Percentiles rank a stretch among this genome's conserved stretches.
Conservation (phyloP, 441 rosid genomes). For the Euphorbia celastroides region DNA sequence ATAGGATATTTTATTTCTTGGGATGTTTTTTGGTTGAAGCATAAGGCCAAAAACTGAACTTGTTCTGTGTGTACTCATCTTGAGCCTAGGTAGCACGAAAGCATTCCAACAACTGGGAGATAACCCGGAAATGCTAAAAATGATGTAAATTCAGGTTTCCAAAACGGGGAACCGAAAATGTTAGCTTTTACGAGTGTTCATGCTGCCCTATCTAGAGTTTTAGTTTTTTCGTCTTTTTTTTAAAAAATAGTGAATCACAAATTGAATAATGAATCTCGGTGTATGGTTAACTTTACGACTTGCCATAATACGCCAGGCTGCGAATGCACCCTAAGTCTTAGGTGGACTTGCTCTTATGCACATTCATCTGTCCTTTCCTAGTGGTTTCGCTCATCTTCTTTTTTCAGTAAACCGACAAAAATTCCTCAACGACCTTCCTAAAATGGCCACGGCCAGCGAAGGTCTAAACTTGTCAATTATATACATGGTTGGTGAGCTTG, state of each 20-base stretch:
- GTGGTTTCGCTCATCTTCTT: not conserved
- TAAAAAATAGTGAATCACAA: not conserved
- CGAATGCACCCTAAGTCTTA: conserved; percentile 6
- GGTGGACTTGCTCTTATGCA: not conserved
- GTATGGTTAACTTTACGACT: not conserved
- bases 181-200: no score
- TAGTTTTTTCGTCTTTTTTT: not conserved
- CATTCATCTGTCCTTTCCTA: not conserved
- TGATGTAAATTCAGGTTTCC: no score
- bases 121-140: no score
- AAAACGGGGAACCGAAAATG: no score
- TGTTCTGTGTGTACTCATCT: no score
- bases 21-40: not conserved
- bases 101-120: no score
- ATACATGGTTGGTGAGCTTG: conserved; percentile 5
- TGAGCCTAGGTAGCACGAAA: no score
- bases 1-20: not conserved
- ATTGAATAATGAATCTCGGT: not conserved
- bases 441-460: conserved; percentile 8
- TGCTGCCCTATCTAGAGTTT: not conserved
- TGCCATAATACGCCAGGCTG: not conserved
- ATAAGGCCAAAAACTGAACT: no score
- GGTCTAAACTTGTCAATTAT: not conserved
- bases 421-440: conserved; percentile 9
- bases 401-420: not conserved